Conservation (phyloP, 2,329 filamentous ascomycete genomes). For the Epicoccum nigrum region DNA sequence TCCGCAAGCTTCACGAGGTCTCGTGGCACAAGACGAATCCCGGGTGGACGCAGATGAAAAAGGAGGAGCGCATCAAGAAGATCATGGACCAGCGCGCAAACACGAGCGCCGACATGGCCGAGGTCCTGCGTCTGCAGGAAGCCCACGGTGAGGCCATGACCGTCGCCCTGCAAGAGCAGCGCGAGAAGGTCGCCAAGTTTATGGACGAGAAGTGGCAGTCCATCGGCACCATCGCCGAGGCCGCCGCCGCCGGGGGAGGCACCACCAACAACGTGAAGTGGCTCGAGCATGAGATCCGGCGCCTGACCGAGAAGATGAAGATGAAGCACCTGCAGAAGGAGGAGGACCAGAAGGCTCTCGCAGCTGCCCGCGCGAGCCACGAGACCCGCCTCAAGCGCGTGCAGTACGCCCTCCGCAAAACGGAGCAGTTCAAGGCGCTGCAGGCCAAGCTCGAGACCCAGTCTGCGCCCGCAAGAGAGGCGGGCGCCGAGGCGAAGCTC, state of each 20-base stretch:
- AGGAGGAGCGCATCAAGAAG: slow-evolving; percentile 58
- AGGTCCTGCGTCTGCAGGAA: slow-evolving; percentile 59
- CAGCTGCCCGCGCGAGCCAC: slow-evolving; percentile 28
- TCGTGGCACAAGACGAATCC: slow-evolving; percentile 53
- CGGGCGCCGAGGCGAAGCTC: slow-evolving; percentile 28
- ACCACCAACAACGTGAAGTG: slow-evolving; percentile 30
- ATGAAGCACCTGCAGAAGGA: slow-evolving; percentile 37
- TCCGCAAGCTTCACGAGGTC: slow-evolving; percentile 63
- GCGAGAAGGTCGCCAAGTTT: slow-evolving; percentile 20
- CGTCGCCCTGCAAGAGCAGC: slow-evolving; percentile 22
- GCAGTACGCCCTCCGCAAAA: slow-evolving; percentile 32
- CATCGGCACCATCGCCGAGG: slow-evolving; percentile 29
- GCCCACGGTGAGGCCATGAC: slow-evolving; percentile 36
- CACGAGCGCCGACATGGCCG: slow-evolving; percentile 64
- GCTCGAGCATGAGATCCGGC: slow-evolving; percentile 35
- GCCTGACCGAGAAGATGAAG: slow-evolving; percentile 29
- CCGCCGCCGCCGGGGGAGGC: slow-evolving; percentile 20
- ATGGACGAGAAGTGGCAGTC: slow-evolving; percentile 35
- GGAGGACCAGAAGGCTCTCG: slow-evolving; percentile 32
- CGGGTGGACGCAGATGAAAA: slow-evolving; percentile 52
- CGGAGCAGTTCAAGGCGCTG: slow-evolving; percentile 29
- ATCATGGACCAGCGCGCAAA: slow-evolving; percentile 71
- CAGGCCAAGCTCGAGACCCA: slow-evolving; percentile 21
- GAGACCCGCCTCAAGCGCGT: slow-evolving; percentile 32
- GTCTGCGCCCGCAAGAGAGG: slow-evolving; percentile 29